phyloP scores from a whole-genome alignment of 768 basidiomycete species.

The Suillus subluteus region DNA sequence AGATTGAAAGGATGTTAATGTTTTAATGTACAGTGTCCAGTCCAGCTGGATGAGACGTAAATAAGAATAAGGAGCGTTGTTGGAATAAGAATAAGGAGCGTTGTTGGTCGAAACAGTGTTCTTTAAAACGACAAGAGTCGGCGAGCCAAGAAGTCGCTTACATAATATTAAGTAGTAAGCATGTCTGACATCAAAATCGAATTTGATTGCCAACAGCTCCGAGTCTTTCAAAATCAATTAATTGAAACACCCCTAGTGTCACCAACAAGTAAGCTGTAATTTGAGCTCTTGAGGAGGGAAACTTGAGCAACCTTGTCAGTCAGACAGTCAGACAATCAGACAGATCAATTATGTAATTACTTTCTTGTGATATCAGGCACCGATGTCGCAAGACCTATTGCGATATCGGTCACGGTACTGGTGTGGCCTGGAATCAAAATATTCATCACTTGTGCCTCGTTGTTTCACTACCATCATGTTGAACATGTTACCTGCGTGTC shows the following conservation, averaged over 20 bases:
- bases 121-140: too few relatives aligned
- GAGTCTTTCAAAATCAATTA: neutral
- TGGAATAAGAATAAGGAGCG: too few relatives aligned
- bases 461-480: conserved; percentile 3
- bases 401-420: too few relatives aligned
- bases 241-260: neutral
- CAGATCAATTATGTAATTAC: neutral
- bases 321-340: too few relatives aligned
- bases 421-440: neutral
- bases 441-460: neutral
- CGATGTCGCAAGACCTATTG: too few relatives aligned
- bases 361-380: neutral
- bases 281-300: too few relatives aligned
- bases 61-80: conserved; percentile 10
- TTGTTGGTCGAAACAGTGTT: too few relatives aligned
- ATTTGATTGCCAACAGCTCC: neutral
- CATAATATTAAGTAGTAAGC: too few relatives aligned
- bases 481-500: conserved; percentile 19
- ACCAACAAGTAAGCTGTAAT: too few relatives aligned
- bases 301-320: too few relatives aligned
- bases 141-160: neutral
- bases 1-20: conserved; percentile 1
- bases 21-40: conserved; percentile 16
- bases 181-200: neutral
- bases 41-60: conserved; percentile 26